Percentiles rank a stretch among this genome's conserved stretches.
Conservation (phyloP, 345 rosid species). For the Brassica incana region DNA sequence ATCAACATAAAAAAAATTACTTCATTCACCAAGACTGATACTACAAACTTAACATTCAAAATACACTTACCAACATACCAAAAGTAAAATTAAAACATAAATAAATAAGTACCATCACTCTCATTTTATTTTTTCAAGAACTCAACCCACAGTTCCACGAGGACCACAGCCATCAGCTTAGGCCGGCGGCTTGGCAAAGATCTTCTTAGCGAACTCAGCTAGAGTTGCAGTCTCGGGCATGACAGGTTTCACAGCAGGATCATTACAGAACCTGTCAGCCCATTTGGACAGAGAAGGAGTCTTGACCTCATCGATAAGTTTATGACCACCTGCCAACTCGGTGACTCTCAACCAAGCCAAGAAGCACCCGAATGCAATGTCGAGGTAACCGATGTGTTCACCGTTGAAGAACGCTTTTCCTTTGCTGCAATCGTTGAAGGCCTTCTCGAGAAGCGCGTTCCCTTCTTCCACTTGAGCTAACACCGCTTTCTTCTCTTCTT, state of each 20-base stretch:
- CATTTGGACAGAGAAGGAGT: conserved; percentile 62
- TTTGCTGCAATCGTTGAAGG: conserved; percentile 54
- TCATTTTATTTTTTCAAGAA: conserved; percentile 22
- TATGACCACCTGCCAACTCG: conserved; percentile 37
- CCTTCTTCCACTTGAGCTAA: conserved; percentile 45
- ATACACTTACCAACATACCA: background rate
- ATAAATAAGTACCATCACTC: conserved; percentile 1
- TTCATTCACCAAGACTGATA: background rate
- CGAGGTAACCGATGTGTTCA: conserved; percentile 59
- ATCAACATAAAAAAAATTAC: background rate
- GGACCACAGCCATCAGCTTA: conserved; percentile 7
- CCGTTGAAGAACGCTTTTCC: conserved; percentile 81
- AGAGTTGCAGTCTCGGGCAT: conserved; percentile 73
- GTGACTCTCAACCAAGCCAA: conserved; percentile 64
- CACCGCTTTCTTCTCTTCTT: conserved; percentile 45
- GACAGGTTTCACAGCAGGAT: conserved; percentile 61
- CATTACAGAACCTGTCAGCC: conserved; percentile 58
- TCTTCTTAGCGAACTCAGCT: conserved; percentile 45
- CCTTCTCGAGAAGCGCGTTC: conserved; percentile 51
- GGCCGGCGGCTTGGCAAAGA: conserved; percentile 31
- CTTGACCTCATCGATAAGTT: conserved; percentile 51
- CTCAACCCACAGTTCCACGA: background rate
- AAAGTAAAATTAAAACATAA: background rate
- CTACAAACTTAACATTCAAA: conserved; percentile 11
- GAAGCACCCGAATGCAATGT: conserved; percentile 62